Percentiles rank a stretch among this genome's conserved stretches.
Evolutionary conservation across 768 basidiomycete genomes (phyloP).

Genomic region (Lentinus tigrinus): DNA sequence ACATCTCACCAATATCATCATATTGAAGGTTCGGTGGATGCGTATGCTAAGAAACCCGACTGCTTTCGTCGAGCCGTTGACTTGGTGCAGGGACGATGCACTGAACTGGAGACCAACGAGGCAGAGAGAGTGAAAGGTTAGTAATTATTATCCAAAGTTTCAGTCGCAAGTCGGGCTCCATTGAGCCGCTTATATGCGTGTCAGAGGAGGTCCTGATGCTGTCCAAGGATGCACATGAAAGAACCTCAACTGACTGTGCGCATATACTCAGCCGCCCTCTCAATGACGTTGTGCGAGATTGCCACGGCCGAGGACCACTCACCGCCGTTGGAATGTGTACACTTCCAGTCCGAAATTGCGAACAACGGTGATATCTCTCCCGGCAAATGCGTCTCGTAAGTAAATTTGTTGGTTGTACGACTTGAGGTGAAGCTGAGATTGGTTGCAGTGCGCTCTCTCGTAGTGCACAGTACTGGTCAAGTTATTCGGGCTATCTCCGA

Average conservation of each 20-base stretch:
- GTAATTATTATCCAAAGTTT: neutral
- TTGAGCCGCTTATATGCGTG: too few relatives aligned
- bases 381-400: slow-evolving; percentile 55
- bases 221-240: neutral
- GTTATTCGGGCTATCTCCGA: slow-evolving; percentile 79
- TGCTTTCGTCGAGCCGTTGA: slow-evolving; percentile 59
- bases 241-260: neutral
- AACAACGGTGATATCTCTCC: slow-evolving; percentile 21
- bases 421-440: neutral
- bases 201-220: too few relatives aligned
- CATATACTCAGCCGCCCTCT: slow-evolving; percentile 55
- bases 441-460: slow-evolving; percentile 61
- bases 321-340: slow-evolving; percentile 62
- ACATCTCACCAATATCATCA: neutral
- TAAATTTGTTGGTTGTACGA: neutral
- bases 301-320: slow-evolving; percentile 69
- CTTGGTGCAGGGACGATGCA: slow-evolving; percentile 48
- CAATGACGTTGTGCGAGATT: slow-evolving; percentile 80
- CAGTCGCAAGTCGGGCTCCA: too few relatives aligned
- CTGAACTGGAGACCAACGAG: slow-evolving; percentile 59
- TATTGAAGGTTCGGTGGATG: slow-evolving; percentile 18
- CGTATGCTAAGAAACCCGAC: slow-evolving; percentile 45
- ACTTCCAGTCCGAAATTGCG: neutral
- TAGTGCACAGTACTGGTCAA: slow-evolving; percentile 83
- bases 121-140: slow-evolving; percentile 60